Conservation (phyloP, 805 yeast species). For the Candida insectalens region DNA sequence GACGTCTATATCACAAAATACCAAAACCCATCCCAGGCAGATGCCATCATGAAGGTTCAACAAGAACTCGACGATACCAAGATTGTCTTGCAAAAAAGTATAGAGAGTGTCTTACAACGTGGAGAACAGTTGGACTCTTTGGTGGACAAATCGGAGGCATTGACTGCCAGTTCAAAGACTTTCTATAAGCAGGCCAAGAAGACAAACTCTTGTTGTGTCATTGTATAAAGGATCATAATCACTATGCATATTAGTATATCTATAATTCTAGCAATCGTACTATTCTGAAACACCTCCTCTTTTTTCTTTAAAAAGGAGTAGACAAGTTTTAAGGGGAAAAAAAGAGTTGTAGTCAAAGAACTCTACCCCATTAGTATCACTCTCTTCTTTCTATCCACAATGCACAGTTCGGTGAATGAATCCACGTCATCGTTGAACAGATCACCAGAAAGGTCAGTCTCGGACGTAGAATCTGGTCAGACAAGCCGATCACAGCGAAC, state of each 20-base stretch:
- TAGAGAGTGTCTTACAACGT: slow-evolving; percentile 87
- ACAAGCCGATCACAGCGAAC: too few species aligned
- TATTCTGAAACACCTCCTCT: too few species aligned
- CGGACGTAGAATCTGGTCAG: too few species aligned
- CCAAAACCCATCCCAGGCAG: slow-evolving; percentile 97
- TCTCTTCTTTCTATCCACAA: too few species aligned
- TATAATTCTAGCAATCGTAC: neutral
- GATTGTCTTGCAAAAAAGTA: slow-evolving; percentile 90
- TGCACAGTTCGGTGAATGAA: too few species aligned
- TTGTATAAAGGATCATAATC: slow-evolving; percentile 45
- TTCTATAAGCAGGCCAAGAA: slow-evolving; percentile 97
- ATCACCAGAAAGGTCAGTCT: too few species aligned
- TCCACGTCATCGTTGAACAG: too few species aligned
- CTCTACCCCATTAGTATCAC: too few species aligned
- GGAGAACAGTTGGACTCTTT: slow-evolving; percentile 93
- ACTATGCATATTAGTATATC: neutral
- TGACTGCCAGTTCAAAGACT: slow-evolving; percentile 81
- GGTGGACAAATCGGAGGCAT: slow-evolving; percentile 92
- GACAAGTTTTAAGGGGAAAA: too few species aligned
- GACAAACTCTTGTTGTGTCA: slow-evolving; percentile 80
- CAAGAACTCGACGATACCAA: slow-evolving; percentile 97
- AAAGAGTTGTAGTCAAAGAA: too few species aligned
- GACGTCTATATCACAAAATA: slow-evolving; percentile 68
- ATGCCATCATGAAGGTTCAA: slow-evolving; percentile 92
- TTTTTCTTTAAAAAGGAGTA: too few species aligned